These are phyloP conservation scores for Boletellus sp. DNA, from an alignment of 768 basidiomycete species.

Conservation along the genomic window DNA sequence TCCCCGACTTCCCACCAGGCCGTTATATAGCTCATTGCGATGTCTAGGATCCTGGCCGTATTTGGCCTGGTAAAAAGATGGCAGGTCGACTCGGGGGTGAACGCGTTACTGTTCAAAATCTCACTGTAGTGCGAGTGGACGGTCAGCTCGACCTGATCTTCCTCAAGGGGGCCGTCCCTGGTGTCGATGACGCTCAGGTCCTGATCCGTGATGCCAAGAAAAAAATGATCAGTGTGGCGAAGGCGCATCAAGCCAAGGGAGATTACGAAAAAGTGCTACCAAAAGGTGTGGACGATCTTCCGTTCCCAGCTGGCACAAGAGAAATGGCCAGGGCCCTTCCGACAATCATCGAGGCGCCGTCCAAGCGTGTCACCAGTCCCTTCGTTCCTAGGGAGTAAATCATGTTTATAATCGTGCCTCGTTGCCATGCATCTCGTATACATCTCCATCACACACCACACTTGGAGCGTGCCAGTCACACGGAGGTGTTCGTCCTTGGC, in stretches of 20 bases:
- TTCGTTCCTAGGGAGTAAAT: conserved; percentile 69
- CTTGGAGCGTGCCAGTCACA: neutral
- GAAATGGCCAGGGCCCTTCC: conserved; percentile 69
- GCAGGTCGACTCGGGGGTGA: conserved; percentile 87
- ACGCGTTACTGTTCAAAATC: conserved; percentile 81
- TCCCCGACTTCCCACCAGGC: neutral
- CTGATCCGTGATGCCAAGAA: conserved; percentile 87
- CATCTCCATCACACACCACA: neutral
- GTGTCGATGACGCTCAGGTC: conserved; percentile 84
- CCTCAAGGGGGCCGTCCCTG: conserved; percentile 89
- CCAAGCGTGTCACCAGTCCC: conserved; percentile 72
- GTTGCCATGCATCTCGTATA: neutral
- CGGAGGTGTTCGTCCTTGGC: neutral
- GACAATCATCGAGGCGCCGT: conserved; percentile 64
- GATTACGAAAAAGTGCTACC: conserved; percentile 75
- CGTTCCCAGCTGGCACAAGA: conserved; percentile 87
- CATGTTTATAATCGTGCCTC: conserved; percentile 7
- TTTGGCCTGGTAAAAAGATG: conserved; percentile 99
- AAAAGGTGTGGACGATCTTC: conserved; percentile 78
- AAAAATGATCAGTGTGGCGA: conserved; percentile 61
- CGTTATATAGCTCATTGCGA: conserved; percentile 2
- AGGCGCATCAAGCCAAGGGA: conserved; percentile 65
- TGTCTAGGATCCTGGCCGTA: conserved; percentile 85
- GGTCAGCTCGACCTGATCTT: conserved; percentile 81
- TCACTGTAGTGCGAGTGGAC: conserved; percentile 87